Base-by-base conservation (phyloP, 1,284 basidiomycete genomes). In the Salmacisia buchloeana region DNA sequence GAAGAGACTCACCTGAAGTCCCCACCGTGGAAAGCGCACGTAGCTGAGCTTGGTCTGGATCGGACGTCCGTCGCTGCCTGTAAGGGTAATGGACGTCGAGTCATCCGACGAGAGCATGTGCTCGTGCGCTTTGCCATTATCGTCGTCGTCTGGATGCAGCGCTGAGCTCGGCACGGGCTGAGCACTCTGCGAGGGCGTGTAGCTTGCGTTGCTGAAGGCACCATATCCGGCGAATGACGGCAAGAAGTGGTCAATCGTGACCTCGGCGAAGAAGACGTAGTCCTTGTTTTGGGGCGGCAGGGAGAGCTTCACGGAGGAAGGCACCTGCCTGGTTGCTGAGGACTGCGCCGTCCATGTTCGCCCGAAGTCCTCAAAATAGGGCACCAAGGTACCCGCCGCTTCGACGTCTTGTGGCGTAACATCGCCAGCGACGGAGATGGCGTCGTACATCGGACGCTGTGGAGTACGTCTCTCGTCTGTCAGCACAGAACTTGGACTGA, bases 301-400 rank as follows among this genome's bases (percentile, higher is more conserved):
- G 9, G 23, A 10, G 23, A 52, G 46, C 23, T 25, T 52, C 23
- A 52, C 46, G 6, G 46, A 27, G 15, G 21, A 52, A 10, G 46
- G 46, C n/a, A 52, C 9, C 46, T 27, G 15, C 5, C 15, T 12
- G 7, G 46, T 27, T 27, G 23, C 46, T 27, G 46, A 21, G 7
- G 46, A 52, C 46, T 52, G 46, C 23, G 29, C 23, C n/a, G 46
- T 52, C 46, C 46, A 52, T 13, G 46, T 52, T 21, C 46, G n/a
- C 9, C 15, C 46, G 29, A 52, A 52, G 46, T 52, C 25, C 13
- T 52, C 46, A 25, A 52, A 31, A 27, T 21, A 52, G 15, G 21
- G 21, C 29, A 27, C 23, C 9, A 52, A 25, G 23, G 46, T 5
- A 13, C 23, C 46, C 12, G 46, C 46, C 4, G 46, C 46, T 5